Base-by-base conservation (phyloP, 2,329 filamentous ascomycete species). In the Talaromyces amestolkiae region DNA sequence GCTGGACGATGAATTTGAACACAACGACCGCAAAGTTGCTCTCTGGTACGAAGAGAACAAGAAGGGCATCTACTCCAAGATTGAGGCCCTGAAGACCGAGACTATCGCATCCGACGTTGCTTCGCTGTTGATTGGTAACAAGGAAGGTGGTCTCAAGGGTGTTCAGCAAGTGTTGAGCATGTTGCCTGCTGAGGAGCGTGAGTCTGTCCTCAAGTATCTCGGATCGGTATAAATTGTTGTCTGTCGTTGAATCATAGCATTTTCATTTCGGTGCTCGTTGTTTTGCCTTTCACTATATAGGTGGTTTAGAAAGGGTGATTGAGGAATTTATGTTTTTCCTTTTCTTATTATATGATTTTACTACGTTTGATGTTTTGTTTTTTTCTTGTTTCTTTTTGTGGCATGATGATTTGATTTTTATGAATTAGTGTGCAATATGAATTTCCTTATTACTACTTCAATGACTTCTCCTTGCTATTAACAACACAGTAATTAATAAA, bases 11-110 rank as follows among this genome's bases (percentile, higher is more conserved):
- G 86, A 91, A 71, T 96, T 96, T 78, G 87, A 90, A 64, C 85
- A 84, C 66, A 88, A 92, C 68, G 95, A 99, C 77, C 87, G 87
- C 72, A 89, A 88, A 70, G 95, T 97, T 33, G 92, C 93, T 3
- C 86, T 89, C 72, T 99, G 95, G 95, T 98, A 97, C 77, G 95
- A 99, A 84, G 89, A 94, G 81, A 95, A 98, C 82, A 86, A 92
- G 75, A 92, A 94, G 84, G 81, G 83, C 47, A 88, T 99, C 60
- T 86, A 90, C 68, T 86, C 90, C 68, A 96, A 95, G 86, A 87
- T 98, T 33, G 93, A 97, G 77, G 81, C 84, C 13, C 84, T 98
- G 74, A 95, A 92, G 86, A 85, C 86, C 5, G 91, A 97, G 67
- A 85, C 87, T 49, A 84, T 91, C 33, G 86, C 88, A 6, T 83